Base-by-base conservation (phyloP, 495 filamentous ascomycete species). In the Cercophora scortea region DNA sequence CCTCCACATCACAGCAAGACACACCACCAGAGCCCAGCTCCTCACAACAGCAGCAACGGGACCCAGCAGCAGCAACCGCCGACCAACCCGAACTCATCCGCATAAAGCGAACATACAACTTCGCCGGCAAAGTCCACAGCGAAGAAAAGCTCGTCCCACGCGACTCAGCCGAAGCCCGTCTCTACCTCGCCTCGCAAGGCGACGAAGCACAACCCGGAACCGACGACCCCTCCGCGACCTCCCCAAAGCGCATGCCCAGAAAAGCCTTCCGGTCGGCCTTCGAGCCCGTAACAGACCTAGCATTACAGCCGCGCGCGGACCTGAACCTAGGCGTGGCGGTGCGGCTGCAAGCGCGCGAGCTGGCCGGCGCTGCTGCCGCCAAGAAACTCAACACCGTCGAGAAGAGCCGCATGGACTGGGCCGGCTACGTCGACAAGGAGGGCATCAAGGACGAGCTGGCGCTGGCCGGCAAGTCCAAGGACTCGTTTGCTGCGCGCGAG, bases 371-470 rank as follows among this genome's bases (percentile, higher is more conserved):
- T 32, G 74, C 75, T 5, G 78, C 78, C 51, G 85, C 87, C 44
- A 83, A 85, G 63, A 96, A 96, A 63, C 79, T 97, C 62, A 97
- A 95, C 65, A 95, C 91, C 1, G 86, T 98, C 18, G 90, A 97
- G 72, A 98, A 98, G 74, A 91, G 87, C 36, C 78, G 88, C 47
- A 77, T 96, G 72, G 93, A 98, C 65, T 98, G 93, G 93, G 89
- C 89, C 4, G 85, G 85, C 42, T 95, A 88, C 61, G 94, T 97
- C 45, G 91, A 97, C 62, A 78, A 89, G 51, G 87, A 91, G 58
- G 94, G 93, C 2, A 86, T 98, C 69, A 83, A 83, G 60, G 93
- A 96, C 62, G 93, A 98, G 66, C 77, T 98, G 51, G 84, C 86
- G 59, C 77, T 83, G 43, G 86, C 89, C 55, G 88, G 88, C 61